Evolutionary conservation across 2,329 filamentous ascomycete genomes (phyloP).

Genomic region (Neoscytalidium dimidiatum): DNA sequence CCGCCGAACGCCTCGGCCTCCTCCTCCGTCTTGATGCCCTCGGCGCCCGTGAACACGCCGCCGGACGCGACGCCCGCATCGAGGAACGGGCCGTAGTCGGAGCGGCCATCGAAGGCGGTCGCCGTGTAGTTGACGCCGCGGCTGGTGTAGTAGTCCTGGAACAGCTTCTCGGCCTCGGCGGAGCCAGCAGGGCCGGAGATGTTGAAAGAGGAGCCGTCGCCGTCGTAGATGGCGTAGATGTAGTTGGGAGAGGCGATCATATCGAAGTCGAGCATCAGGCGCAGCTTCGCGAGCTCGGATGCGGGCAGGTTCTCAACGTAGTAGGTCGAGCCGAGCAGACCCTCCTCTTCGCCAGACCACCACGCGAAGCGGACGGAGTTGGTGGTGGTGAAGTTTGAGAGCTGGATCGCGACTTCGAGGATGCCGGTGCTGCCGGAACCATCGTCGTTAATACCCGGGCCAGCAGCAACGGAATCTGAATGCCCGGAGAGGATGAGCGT

Average conservation of each 20-base stretch:
- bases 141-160: conserved; percentile 65
- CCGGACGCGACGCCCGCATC: conserved; percentile 71
- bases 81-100: conserved; percentile 79
- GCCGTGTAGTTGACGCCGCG: conserved; percentile 67
- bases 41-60: conserved; percentile 76
- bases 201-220: conserved; percentile 58
- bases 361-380: conserved; percentile 69
- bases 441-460: conserved; percentile 77
- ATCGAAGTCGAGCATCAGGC: conserved; percentile 70
- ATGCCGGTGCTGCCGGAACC: conserved; percentile 67
- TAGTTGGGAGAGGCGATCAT: conserved; percentile 70
- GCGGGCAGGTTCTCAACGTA: conserved; percentile 55
- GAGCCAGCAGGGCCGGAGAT: conserved; percentile 62
- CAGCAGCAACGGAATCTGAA: conserved; percentile 61
- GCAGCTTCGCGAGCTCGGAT: conserved; percentile 59
- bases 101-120: conserved; percentile 75
- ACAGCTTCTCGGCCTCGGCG: conserved; percentile 67
- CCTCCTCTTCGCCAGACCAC: conserved; percentile 66
- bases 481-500: conserved; percentile 62
- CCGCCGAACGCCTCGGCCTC: conserved; percentile 72
- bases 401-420: conserved; percentile 59
- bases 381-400: conserved; percentile 72
- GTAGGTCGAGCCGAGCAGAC: conserved; percentile 61
- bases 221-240: conserved; percentile 58
- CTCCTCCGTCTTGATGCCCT: conserved; percentile 70